Conservation (phyloP, 495 filamentous ascomycete species). For the Penicillium atrosanguineum region DNA sequence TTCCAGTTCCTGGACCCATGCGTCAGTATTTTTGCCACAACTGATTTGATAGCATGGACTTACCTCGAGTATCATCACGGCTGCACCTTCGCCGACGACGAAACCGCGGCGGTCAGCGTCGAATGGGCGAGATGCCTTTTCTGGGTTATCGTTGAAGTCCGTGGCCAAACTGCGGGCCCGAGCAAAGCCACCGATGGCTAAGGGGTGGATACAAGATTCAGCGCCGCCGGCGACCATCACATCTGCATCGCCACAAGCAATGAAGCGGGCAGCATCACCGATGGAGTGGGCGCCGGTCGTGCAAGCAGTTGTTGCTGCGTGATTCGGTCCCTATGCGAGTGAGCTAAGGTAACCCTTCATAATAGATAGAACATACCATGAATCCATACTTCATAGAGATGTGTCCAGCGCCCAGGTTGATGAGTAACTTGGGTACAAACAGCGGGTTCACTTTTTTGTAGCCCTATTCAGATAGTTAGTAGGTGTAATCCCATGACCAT, state of each 20-base stretch:
- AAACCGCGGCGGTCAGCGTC: constrained; percentile 81
- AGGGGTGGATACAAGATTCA: constrained; percentile 93
- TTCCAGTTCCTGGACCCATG: constrained; percentile 64
- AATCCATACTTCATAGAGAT: constrained; percentile 92
- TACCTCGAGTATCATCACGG: constrained; percentile 79
- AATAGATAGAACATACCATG: constrained; percentile 42
- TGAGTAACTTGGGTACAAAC: constrained; percentile 88
- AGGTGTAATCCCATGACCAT: not conserved
- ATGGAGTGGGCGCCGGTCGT: constrained; percentile 94
- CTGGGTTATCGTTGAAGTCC: constrained; percentile 70
- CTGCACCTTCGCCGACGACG: constrained; percentile 90
- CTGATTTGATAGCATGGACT: not conserved
- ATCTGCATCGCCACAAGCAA: constrained; percentile 84
- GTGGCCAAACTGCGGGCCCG: constrained; percentile 82
- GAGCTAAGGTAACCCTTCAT: not conserved
- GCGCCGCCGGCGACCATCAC: constrained; percentile 93
- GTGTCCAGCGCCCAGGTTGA: constrained; percentile 92
- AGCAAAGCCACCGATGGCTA: constrained; percentile 89
- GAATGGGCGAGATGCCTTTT: constrained; percentile 78
- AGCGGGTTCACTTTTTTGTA: constrained; percentile 89
- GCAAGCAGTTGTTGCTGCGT: constrained; percentile 88
- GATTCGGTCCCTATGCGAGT: constrained; percentile 70
- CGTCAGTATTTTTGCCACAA: not conserved
- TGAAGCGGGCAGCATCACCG: constrained; percentile 87
- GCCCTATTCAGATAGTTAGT: constrained; percentile 50